phyloP scores from a whole-genome alignment of 768 basidiomycete genomes.

The Amanita subjunquillea region DNA sequence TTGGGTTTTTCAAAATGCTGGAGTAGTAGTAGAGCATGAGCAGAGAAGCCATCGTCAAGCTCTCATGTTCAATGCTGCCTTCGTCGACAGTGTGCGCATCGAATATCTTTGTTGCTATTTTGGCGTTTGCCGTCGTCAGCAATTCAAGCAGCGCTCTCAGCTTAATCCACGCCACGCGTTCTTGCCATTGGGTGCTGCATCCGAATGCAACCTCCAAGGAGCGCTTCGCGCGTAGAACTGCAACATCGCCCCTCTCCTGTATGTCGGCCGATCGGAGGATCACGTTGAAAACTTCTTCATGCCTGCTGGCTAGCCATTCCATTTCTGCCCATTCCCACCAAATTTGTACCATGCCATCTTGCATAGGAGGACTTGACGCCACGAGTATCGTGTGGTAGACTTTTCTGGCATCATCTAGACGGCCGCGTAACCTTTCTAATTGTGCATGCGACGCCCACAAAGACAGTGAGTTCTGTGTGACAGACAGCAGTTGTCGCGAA shows the following conservation, averaged over 20 bases:
- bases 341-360: constrained; percentile 30
- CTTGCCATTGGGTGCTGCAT: constrained; percentile 34
- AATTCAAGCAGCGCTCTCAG: constrained; percentile 58
- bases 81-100: constrained; percentile 21
- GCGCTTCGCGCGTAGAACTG: constrained; percentile 54
- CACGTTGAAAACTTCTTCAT: constrained; percentile 40
- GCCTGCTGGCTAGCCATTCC: constrained; percentile 59
- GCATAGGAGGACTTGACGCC: constrained; percentile 23
- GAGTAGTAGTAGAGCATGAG: constrained; percentile 54
- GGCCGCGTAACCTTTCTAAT: constrained; percentile 58
- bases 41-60: constrained; percentile 43
- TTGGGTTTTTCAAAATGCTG: constrained; percentile 40
- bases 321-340: constrained; percentile 86
- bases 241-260: constrained; percentile 40
- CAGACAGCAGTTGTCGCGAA: constrained; percentile 54
- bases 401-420: constrained; percentile 61
- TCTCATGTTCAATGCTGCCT: constrained; percentile 33
- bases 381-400: constrained; percentile 62
- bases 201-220: constrained; percentile 39
- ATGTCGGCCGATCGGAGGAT: constrained; percentile 45
- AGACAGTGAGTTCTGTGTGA: constrained; percentile 40
- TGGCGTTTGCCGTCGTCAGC: constrained; percentile 32
- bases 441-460: constrained; percentile 75
- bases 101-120: constrained; percentile 30
- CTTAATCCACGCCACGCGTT: constrained; percentile 56